Evolutionary conservation across 2,329 filamentous ascomycete species (phyloP).

Genomic region (Ascocoryne sarcoides): DNA sequence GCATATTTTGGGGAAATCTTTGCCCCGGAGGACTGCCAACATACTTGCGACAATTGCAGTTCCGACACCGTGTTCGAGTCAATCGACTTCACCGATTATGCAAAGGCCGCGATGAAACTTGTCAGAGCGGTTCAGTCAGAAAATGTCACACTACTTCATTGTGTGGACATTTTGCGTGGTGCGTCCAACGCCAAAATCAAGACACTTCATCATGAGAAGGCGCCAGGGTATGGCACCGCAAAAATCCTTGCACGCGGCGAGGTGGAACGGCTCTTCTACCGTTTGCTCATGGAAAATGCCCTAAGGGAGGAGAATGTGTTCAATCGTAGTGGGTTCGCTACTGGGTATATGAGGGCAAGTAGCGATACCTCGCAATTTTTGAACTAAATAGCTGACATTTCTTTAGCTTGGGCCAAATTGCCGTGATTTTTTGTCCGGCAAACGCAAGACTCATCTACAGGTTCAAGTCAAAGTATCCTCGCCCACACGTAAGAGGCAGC

Average conservation of each 20-base stretch:
- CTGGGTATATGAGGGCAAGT: conserved; percentile 62
- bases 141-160: conserved; percentile 67
- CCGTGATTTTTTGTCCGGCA: conserved; percentile 20
- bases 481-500: conserved; percentile 8
- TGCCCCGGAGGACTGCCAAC: conserved; percentile 57
- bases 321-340: conserved; percentile 56
- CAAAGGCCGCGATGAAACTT: conserved; percentile 60
- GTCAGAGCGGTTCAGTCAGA: conserved; percentile 48
- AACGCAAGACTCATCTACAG: conserved; percentile 23
- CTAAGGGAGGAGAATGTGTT: conserved; percentile 62
- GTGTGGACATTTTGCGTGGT: conserved; percentile 76
- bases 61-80: conserved; percentile 62
- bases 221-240: conserved; percentile 57
- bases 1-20: conserved; percentile 93
- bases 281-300: conserved; percentile 64
- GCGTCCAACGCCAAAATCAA: conserved; percentile 46
- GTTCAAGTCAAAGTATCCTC: conserved; percentile 22
- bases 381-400: conserved; percentile 23
- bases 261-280: conserved; percentile 75
- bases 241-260: conserved; percentile 64
- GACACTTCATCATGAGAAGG: conserved; percentile 31
- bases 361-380: not conserved
- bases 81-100: conserved; percentile 68
- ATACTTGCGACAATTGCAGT: conserved; percentile 82
- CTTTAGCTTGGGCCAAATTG: conserved; percentile 26